Evolutionary conservation across 257 asterid species (phyloP), one percentile per base, ranked within the genome.

Genomic region (Ligustrum vulgare): DNA sequence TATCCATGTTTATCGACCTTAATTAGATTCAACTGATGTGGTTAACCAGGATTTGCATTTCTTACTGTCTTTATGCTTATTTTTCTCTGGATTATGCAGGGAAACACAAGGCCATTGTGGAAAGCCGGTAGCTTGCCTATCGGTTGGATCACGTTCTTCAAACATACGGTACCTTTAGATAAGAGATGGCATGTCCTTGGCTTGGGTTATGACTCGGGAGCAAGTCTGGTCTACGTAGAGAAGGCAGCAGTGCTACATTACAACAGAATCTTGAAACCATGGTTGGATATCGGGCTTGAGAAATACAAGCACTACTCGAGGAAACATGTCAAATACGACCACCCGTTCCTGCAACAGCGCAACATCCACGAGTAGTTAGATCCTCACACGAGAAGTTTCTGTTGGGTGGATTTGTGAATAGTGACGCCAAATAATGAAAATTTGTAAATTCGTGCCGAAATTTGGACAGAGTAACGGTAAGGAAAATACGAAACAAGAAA

Each of bases 251-350:
- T 91, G 33, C 33, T 94, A 67, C 98, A 94, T 82, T 92, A 77
- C 71, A 96, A 94, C 67, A 98, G 99, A 58, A 75, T 85, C 23
- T 78, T 85, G 87, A 94, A 94, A 72, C 99, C 99, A 65, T 94
- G 98, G 99, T 73, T 89, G 81, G 99, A 94, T 79, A 79, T 88
- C 25, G 98, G 96, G 70, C 71, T 92, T 28, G 96, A 92, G 13
- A 87, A 82, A 75, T 86, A 91, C 89, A 94, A 86, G 80, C 75
- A 60, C 62, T 84, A 78, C 66, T 94, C 98, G 99, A 80, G 75
- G 78, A 90, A 77, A 71, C 86, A 92, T 73, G 84, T 92, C 72
- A 82, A 85, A 54, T 87, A 85, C 41, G 96, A 91, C 47, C 96
- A 88, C 79, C 96, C 98, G 0, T 81, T 79, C 80, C 74, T 94